These are phyloP conservation scores for Platismatia glauca DNA, from an alignment of 495 filamentous ascomycete species.

Conservation along the genomic window DNA sequence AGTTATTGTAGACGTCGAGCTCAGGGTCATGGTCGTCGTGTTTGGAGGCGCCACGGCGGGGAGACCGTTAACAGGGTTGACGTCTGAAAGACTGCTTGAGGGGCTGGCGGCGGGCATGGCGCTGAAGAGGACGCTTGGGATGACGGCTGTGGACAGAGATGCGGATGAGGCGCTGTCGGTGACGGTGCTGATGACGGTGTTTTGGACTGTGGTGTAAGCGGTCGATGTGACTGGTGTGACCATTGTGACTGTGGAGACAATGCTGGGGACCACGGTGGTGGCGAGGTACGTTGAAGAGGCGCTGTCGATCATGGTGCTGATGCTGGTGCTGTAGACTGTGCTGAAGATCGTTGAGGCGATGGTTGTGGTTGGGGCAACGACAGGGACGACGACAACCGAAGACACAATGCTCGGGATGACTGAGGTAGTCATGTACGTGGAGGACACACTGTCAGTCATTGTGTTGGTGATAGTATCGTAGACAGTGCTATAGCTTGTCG, in stretches of 20 bases:
- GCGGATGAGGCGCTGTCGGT: conserved; percentile 44
- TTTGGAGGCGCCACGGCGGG: conserved; percentile 34
- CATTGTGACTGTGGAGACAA: conserved; percentile 76
- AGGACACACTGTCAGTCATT: not conserved
- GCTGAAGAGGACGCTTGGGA: conserved; percentile 63
- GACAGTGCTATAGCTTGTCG: not conserved
- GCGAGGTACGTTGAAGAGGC: conserved; percentile 89
- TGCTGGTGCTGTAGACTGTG: conserved; percentile 3
- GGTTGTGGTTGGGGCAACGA: not conserved
- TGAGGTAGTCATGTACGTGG: not conserved
- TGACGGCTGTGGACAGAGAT: conserved; percentile 20
- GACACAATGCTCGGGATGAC: not conserved
- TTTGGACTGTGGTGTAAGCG: conserved; percentile 85
- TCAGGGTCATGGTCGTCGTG: not conserved
- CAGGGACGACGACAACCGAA: not conserved
- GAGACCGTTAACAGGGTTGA: conserved; percentile 47
- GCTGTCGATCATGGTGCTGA: conserved; percentile 64
- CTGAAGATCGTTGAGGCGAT: not conserved
- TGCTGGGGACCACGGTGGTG: conserved; percentile 62
- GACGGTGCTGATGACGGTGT: conserved; percentile 76
- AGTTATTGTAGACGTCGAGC: not conserved
- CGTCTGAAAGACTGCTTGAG: not conserved
- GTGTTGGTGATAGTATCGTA: not conserved
- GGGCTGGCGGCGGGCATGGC: conserved; percentile 58
- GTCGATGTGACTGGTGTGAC: conserved; percentile 63